Conservation (phyloP, 2,329 filamentous ascomycete genomes). For the Penicillium sp. region DNA sequence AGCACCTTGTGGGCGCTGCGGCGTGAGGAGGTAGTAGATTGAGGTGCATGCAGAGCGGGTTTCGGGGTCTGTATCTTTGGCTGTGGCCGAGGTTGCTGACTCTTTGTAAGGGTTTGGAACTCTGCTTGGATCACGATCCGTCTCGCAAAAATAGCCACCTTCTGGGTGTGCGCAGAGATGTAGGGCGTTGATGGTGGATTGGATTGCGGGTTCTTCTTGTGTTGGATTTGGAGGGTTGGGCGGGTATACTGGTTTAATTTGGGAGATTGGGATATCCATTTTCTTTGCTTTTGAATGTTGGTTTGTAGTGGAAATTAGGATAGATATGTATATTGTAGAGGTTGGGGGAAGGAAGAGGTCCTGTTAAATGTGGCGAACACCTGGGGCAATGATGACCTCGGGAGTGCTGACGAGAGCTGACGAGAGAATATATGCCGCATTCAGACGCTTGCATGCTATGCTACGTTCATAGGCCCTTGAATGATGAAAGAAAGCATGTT, state of each 20-base stretch:
- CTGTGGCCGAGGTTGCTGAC: constrained; percentile 23
- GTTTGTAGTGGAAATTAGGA: not conserved
- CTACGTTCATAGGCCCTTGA: no score
- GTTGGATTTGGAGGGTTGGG: not conserved
- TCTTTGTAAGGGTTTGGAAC: constrained; percentile 55
- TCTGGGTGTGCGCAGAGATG: constrained; percentile 57
- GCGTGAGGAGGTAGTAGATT: constrained; percentile 65
- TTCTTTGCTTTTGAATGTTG: not conserved
- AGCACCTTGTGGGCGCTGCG: constrained; percentile 52
- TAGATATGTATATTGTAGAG: not conserved
- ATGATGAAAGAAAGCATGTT: not conserved
- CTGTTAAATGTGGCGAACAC: not conserved
- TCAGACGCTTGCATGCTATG: no score
- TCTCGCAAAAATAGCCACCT: constrained; percentile 64
- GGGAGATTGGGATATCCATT: not conserved
- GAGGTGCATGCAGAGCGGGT: constrained; percentile 55
- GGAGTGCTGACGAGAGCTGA: no score
- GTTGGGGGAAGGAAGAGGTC: not conserved
- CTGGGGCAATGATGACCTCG: no score
- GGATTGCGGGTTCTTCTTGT: constrained; percentile 19
- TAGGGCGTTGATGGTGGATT: constrained; percentile 45
- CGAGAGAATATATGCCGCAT: no score
- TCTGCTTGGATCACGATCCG: constrained; percentile 52
- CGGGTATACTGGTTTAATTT: not conserved
- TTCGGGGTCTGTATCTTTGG: constrained; percentile 17